Base-by-base conservation (phyloP, 192 early-diverging fungal genomes). In the Haplosporangium gracile region DNA sequence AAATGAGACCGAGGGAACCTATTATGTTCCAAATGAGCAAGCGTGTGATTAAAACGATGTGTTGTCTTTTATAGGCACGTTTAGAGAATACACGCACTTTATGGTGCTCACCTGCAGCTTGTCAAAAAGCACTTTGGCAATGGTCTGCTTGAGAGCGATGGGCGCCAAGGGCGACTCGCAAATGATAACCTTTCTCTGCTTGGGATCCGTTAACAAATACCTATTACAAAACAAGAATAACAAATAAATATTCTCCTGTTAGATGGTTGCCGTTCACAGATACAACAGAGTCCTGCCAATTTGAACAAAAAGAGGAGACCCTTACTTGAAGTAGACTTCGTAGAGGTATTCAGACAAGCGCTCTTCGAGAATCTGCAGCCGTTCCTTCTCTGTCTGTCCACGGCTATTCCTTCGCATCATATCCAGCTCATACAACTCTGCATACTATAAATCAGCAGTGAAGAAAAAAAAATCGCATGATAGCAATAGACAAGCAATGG, bases 1-100 rank as follows among this genome's bases (percentile, higher is more conserved):
- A 75, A 96, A 96, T 3, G 94, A 93, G 24, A 98, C 77, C 10
- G 95, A 93, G 0, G 97, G 96, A 3, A 96, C 93, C 94, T 94
- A 79, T 32, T 74, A 5, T 16, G 49, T 51, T 53, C 57, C 29
- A 11, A 57, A 32, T 29, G 60, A 32, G 55, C 55, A 57, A 10
- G 10, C 29, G 7, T 32, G 26, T 32, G 60, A 8, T 65, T 65
- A 65, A 32, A 34, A 32, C 7, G 2, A 24, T 26, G 4, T 13
- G 0, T 43, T 51, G 7, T 78, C 51, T 70, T 51, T 29, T 73
- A 29, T 2, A 8, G 38, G 29, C 24, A 60, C 32, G 36, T 51
- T 15, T 39, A 13, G 39, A 18, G 26, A 26, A 60, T 26, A 26
- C 9, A 60, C 8, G 26, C 1, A n/a, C 32, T 11, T 32, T 29